These are phyloP conservation scores for Athelia psychrophila DNA, from an alignment of 1,284 basidiomycete species.

Conservation along the genomic window DNA sequence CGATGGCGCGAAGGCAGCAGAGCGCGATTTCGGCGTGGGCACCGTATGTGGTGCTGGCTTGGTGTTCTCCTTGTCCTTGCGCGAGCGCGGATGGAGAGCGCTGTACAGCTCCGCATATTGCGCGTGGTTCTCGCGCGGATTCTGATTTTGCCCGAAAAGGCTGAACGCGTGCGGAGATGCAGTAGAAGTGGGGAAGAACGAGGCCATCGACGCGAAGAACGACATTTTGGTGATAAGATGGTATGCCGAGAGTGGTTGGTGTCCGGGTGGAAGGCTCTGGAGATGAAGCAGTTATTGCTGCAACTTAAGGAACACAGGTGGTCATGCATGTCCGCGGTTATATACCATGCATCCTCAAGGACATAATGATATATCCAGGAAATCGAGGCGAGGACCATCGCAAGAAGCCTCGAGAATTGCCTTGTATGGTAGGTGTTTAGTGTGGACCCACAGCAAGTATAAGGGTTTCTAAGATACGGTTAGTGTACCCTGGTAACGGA, in stretches of 20 bases:
- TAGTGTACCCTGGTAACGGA: too few relatives aligned
- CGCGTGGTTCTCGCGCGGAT: not conserved
- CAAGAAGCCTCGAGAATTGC: not conserved
- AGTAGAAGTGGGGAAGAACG: constrained; percentile 8
- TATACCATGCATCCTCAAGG: too few relatives aligned
- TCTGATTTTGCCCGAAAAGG: not conserved
- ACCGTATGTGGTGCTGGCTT: too few relatives aligned
- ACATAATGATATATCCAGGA: too few relatives aligned
- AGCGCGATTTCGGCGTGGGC: too few relatives aligned
- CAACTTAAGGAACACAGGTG: too few relatives aligned
- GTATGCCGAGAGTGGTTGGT: not conserved
- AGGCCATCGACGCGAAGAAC: constrained; percentile 8
- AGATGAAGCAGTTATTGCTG: not conserved
- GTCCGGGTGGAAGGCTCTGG: not conserved
- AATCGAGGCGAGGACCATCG: too few relatives aligned
- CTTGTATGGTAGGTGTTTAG: not conserved
- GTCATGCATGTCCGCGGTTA: too few relatives aligned
- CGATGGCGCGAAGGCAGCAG: too few relatives aligned
- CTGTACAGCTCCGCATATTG: not conserved
- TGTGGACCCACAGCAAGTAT: not conserved
- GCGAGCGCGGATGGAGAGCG: too few relatives aligned
- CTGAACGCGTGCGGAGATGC: constrained; percentile 10
- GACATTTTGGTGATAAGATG: constrained; percentile 7
- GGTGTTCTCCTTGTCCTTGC: too few relatives aligned
- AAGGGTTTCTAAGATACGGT: too few relatives aligned